Evolutionary conservation across 352 stramenopile species (phyloP).

Genomic region (Phytophthora podocarpi): DNA sequence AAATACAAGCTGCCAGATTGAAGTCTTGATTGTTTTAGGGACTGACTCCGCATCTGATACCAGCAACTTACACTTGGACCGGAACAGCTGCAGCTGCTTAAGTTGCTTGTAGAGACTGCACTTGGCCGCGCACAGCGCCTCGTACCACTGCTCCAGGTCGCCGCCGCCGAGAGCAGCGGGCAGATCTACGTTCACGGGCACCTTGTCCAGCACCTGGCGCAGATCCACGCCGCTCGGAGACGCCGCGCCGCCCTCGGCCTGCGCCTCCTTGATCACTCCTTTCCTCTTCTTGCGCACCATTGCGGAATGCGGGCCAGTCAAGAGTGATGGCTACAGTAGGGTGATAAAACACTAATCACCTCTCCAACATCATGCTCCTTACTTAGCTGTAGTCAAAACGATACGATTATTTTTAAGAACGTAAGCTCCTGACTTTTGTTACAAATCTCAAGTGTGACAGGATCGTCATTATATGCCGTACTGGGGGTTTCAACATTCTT

Average conservation of each 20-base stretch:
- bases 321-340: constrained; percentile 10
- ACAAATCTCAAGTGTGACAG: not conserved
- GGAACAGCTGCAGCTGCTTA: constrained; percentile 77
- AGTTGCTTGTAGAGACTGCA: constrained; percentile 69
- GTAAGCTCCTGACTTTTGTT: no score
- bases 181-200: constrained; percentile 45
- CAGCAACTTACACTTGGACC: constrained; percentile 55
- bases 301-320: not conserved
- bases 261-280: constrained; percentile 64
- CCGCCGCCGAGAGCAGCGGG: constrained; percentile 35
- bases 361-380: no score
- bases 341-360: no score
- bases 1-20: constrained; percentile 64
- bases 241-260: constrained; percentile 20
- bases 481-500: no score
- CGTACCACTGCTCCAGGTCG: constrained; percentile 53
- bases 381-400: not conserved
- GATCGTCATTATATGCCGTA: no score
- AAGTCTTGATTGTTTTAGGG: constrained; percentile 14
- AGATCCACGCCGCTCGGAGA: constrained; percentile 47
- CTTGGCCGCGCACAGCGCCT: constrained; percentile 30
- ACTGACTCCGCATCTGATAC: constrained; percentile 29
- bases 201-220: constrained; percentile 20
- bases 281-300: constrained; percentile 89
- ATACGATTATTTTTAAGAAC: not conserved